Conservation (phyloP, 768 basidiomycete species). For the Paxillus rubicundulus region DNA sequence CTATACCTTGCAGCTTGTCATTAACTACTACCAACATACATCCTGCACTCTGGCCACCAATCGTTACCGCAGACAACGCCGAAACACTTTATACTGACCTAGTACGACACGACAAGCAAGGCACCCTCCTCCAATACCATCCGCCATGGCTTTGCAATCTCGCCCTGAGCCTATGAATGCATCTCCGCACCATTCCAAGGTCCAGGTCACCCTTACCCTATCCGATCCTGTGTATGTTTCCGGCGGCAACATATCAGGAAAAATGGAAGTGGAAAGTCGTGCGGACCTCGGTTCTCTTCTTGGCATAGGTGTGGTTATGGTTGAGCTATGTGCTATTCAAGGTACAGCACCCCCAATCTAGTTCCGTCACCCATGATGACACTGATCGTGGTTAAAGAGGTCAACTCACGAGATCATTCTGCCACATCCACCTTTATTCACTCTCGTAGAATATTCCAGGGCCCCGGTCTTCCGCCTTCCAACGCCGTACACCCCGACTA, state of each 20-base stretch:
- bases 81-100: neutral
- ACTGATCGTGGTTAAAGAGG: slow-evolving; percentile 43
- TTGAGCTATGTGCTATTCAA: slow-evolving; percentile 74
- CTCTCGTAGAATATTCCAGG: slow-evolving; percentile 71
- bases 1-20: slow-evolving; percentile 1
- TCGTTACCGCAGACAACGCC: slow-evolving; percentile 8
- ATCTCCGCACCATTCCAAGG: slow-evolving; percentile 73
- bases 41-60: slow-evolving; percentile 4
- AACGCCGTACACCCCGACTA: slow-evolving; percentile 70
- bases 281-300: slow-evolving; percentile 62
- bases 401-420: slow-evolving; percentile 75
- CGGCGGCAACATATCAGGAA: slow-evolving; percentile 64
- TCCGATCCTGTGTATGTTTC: slow-evolving; percentile 63
- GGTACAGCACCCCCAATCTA: slow-evolving; percentile 35
- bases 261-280: slow-evolving; percentile 77
- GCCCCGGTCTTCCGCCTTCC: slow-evolving; percentile 77
- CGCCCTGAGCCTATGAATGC: slow-evolving; percentile 75
- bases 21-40: slow-evolving; percentile 4
- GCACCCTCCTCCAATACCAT: neutral
- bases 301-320: slow-evolving; percentile 72
- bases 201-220: slow-evolving; percentile 63
- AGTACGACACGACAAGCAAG: neutral
- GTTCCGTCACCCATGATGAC: neutral
- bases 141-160: slow-evolving; percentile 32
- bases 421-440: slow-evolving; percentile 78